Evolutionary conservation across 345 rosid genomes (phyloP), one percentile per base, ranked within the genome.

Genomic region (Bruguiera gymnorhiza): DNA sequence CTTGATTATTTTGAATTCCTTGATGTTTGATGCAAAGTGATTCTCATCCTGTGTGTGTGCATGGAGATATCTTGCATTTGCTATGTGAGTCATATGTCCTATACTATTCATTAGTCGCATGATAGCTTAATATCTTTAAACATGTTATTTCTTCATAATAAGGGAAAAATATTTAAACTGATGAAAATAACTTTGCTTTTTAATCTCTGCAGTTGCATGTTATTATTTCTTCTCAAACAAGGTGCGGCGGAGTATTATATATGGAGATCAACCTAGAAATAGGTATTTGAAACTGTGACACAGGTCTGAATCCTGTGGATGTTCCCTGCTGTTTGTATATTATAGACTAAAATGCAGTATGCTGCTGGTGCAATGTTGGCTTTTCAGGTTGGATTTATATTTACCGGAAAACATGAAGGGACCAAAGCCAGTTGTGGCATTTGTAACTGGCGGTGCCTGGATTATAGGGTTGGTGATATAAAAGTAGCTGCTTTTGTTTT

Each of bases 361-460:
- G 46, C 56, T 73, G 16, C 63, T 19, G 31, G 36, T 65, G 51
- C 30, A 63, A 50, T 24, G 39, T 55, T 61, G 72, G 19, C 37
- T 60, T 68, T 67, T 20, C 63, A 77, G 80, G 80, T 37, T 77
- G 80, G 80, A 77, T 68, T 62, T 77, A 43, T 73, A 77, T 53
- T 58, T 77, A 51, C 80, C 80, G 16, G 39, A 53, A 68, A 72
- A 27, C 43, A 48, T 21, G n/a, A 73, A 77, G 64, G 76, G 61
- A 56, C 73, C 62, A 18, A 77, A 68, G 72, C 80, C 80, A 68
- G 80, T 72, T 6, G 73, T 77, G 19, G 76, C 73, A 57, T 77
- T 77, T 73, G 80, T 77, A 30, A 77, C 80, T 46, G 80, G 80
- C 36, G 80, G 80, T 72, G 80, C 80, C 36, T 76, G 80, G 80